These are phyloP conservation scores for Penicillium sp. DNA, from an alignment of 2,329 filamentous ascomycete genomes.

Conservation along the genomic window DNA sequence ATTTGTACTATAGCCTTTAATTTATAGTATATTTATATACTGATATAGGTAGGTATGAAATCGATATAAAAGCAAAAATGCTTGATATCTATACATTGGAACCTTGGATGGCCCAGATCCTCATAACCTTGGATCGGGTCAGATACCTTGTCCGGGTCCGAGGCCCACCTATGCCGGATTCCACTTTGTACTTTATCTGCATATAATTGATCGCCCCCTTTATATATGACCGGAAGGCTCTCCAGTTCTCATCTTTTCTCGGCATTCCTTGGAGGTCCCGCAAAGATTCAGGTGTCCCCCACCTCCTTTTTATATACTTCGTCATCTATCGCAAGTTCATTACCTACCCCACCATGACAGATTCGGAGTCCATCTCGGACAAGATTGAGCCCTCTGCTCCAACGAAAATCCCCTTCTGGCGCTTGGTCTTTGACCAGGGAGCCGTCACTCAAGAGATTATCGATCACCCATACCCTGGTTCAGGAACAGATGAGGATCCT, in stretches of 20 bases:
- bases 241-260: background rate
- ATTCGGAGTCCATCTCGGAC: constrained; percentile 24
- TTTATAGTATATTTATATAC: background rate
- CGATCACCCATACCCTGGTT: constrained; percentile 56
- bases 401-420: constrained; percentile 45
- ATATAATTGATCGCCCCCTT: background rate
- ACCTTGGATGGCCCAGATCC: background rate
- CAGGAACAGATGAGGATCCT: constrained; percentile 65
- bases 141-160: background rate
- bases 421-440: constrained; percentile 57
- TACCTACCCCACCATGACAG: constrained; percentile 27
- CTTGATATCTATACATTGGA: background rate
- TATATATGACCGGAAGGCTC: background rate
- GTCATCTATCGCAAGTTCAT: background rate
- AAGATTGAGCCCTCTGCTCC: constrained; percentile 28
- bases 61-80: background rate
- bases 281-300: background rate
- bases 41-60: background rate
- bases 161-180: background rate
- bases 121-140: background rate
- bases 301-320: background rate
- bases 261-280: background rate
- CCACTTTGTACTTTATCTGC: background rate
- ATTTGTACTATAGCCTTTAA: background rate
- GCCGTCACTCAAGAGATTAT: constrained; percentile 58